Evolutionary conservation across 352 stramenopile genomes (phyloP), one percentile per base, ranked within the genome.

Genomic region (Globisporangium echinulatum): DNA sequence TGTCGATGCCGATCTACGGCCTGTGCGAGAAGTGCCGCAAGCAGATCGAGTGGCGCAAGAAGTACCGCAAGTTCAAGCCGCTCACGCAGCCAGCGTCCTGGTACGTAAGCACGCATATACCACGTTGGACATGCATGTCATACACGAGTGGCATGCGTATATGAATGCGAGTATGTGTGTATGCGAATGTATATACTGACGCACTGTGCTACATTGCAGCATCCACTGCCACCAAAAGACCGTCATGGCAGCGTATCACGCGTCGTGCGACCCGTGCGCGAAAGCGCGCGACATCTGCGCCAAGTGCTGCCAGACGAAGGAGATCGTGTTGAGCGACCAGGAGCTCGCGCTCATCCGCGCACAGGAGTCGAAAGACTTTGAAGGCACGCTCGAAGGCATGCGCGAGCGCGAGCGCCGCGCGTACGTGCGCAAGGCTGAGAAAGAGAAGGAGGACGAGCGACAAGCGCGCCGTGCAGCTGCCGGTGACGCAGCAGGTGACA

Each of bases 51-150:
- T 99, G 97, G 97, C 80, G 94, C 61, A 99, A 99, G 82, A 97
- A 98, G 69, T 99, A 99, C 79, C 87, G 97, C 71, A 99, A 99
- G 73, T 99, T 99, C 81, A 98, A 98, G 66, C 96, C 97, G 51
- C 71, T 97, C 49, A 98, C 94, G 48, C 87, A 98, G 77, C 94
- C 94, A 14, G 86, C 73, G 17, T 97, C 87, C 46, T 99, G 85
- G 84, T 94, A 70, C 64, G 73, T 56, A 33, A 3, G 25, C 25
- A 33, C 25, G 25, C 25, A 33, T 33, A 33, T 3, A 33, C 25
- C 25, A 33, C 25, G 25, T 33, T 33, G 25, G 25, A 33, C 25
- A 33, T 33, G 25, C 25, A 33, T 33, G 25, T 2, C 25, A 33
- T 25, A 33, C 25, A 33, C 25, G 25, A 33, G 25, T 33, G 25